phyloP scores from a whole-genome alignment of 176 grass and related monocot genomes.

The Alopecurus myosuroides region DNA sequence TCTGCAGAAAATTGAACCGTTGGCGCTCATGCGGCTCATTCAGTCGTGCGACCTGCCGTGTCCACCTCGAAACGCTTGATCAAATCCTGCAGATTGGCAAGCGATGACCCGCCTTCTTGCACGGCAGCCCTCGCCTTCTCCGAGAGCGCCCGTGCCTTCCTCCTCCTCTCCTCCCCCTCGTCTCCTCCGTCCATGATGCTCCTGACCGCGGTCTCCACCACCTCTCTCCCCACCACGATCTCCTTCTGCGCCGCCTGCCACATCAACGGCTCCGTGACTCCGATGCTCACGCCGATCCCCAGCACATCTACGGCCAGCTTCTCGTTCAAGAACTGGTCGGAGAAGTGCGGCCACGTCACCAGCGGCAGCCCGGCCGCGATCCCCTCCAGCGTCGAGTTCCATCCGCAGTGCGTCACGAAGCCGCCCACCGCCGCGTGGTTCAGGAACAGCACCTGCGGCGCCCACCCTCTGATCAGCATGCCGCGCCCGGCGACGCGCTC shows the following conservation, averaged over 20 bases:
- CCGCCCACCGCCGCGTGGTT: constrained; percentile 41
- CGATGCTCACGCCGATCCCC: constrained; percentile 42
- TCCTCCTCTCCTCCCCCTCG: constrained; percentile 34
- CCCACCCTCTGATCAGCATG: constrained; percentile 54
- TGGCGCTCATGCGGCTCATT: not conserved
- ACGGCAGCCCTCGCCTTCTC: constrained; percentile 8
- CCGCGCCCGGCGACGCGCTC: constrained; percentile 23
- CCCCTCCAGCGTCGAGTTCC: constrained; percentile 76
- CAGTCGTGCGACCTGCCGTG: not conserved
- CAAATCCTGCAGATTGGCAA: constrained; percentile 19
- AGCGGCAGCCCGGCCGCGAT: constrained; percentile 40
- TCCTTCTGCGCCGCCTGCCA: not conserved
- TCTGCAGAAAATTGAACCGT: not conserved
- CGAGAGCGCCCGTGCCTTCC: not conserved
- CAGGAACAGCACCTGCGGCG: constrained; percentile 61
- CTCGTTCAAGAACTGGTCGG: constrained; percentile 67
- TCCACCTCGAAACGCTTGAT: not conserved
- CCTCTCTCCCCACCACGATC: constrained; percentile 1
- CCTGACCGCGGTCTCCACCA: constrained; percentile 21
- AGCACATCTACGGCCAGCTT: constrained; percentile 69
- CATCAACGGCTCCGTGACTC: constrained; percentile 14
- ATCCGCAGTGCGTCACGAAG: constrained; percentile 91
- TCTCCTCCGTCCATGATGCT: constrained; percentile 33
- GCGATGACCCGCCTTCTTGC: constrained; percentile 27
- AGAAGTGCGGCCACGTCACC: constrained; percentile 54